Percentiles rank a stretch among this genome's conserved stretches.
phyloP scores from a whole-genome alignment of 306 rosid species.

The Glycine soja region DNA sequence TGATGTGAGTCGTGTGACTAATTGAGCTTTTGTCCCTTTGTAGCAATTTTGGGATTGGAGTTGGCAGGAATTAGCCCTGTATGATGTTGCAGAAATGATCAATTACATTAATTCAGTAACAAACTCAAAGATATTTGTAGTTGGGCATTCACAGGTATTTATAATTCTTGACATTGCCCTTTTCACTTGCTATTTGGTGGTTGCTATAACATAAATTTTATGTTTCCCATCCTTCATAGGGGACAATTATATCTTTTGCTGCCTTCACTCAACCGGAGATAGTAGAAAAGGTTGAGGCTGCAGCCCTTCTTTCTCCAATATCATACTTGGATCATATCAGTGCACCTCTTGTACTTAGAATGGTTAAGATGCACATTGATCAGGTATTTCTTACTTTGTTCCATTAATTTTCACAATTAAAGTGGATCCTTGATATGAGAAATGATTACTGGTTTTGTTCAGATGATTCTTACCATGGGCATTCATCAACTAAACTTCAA shows the following conservation, averaged over 20 bases:
- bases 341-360: conserved; percentile 70
- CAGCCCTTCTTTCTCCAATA: conserved; percentile 86
- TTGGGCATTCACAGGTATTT: conserved; percentile 94
- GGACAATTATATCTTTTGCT: conserved; percentile 71
- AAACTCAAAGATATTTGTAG: conserved; percentile 70
- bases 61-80: conserved; percentile 87
- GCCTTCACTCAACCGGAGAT: conserved; percentile 71
- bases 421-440: conserved; percentile 41
- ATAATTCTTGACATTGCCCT: conserved; percentile 38
- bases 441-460: conserved; percentile 50
- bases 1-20: conserved; percentile 37
- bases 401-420: conserved; percentile 29
- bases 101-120: conserved; percentile 61
- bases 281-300: conserved; percentile 78
- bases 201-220: conserved; percentile 34
- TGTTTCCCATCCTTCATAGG: conserved; percentile 57
- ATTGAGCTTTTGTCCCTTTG: conserved; percentile 44
- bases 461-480: conserved; percentile 65
- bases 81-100: conserved; percentile 81
- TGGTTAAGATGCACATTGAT: conserved; percentile 83
- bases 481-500: conserved; percentile 47
- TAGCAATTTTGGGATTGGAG: conserved; percentile 98
- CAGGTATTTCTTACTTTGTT: conserved; percentile 59
- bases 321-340: conserved; percentile 78
- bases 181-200: conserved; percentile 21